A percentile compares a stretch with the other conserved stretches of the same genome.
Evolutionary conservation across 805 yeast genomes (phyloP).

Genomic region (Zygosaccharomyces kombuchaensis): DNA sequence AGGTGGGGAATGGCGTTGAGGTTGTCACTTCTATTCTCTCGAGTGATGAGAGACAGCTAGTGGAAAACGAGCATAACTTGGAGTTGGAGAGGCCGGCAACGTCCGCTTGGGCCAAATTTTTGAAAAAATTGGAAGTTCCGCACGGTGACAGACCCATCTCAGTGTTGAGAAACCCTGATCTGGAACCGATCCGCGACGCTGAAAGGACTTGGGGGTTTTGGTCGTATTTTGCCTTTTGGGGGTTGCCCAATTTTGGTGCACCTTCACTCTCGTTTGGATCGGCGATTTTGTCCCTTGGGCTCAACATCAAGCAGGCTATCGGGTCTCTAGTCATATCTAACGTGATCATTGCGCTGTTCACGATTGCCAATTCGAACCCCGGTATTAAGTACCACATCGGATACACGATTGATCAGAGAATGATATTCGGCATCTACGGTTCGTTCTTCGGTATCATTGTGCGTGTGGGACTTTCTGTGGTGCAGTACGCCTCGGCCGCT

Average conservation of each 20-base stretch:
- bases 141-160: slow-evolving; percentile 30
- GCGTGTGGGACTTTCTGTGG: slow-evolving; percentile 36
- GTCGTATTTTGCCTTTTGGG: slow-evolving; percentile 38
- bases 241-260: slow-evolving; percentile 36
- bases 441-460: slow-evolving; percentile 36
- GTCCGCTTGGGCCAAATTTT: slow-evolving; percentile 3
- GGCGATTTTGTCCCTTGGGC: slow-evolving; percentile 26
- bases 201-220: slow-evolving; percentile 38
- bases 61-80: not conserved
- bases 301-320: slow-evolving; percentile 30
- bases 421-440: slow-evolving; percentile 37
- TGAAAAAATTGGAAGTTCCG: slow-evolving; percentile 27
- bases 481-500: slow-evolving; percentile 41
- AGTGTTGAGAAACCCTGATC: slow-evolving; percentile 37
- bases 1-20: not conserved
- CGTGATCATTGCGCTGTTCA: slow-evolving; percentile 20
- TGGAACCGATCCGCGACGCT: slow-evolving; percentile 37
- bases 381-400: slow-evolving; percentile 37
- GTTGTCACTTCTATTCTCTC: not conserved
- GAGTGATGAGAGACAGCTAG: not conserved
- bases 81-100: not conserved
- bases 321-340: slow-evolving; percentile 29
- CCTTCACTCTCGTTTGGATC: slow-evolving; percentile 38
- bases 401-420: slow-evolving; percentile 37
- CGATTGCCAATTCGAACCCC: slow-evolving; percentile 25